These are phyloP conservation scores for Cytospora piceae DNA, from an alignment of 2,329 filamentous ascomycete species.

Conservation along the genomic window DNA sequence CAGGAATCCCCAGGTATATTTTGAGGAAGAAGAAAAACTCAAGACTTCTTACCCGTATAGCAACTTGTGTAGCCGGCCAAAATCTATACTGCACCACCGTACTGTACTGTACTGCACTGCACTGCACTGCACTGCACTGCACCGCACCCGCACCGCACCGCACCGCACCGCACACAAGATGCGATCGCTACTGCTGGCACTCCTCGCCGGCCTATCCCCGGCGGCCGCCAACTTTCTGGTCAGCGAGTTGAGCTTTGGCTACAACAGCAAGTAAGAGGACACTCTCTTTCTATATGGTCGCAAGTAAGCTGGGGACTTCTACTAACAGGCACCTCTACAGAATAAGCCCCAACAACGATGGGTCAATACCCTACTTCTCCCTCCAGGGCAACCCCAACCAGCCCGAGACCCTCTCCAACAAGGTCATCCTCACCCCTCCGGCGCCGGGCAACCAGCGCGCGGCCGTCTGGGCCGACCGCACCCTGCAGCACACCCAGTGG, in stretches of 20 bases:
- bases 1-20: not conserved
- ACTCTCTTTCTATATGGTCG: not conserved
- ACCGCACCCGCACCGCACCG: too few species aligned
- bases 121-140: too few species aligned
- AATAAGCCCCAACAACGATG: constrained; percentile 65
- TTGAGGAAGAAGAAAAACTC: not conserved
- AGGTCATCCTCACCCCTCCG: constrained; percentile 87
- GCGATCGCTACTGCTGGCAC: constrained; percentile 42
- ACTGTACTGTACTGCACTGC: not conserved
- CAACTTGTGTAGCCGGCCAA: not conserved
- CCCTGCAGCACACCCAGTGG: constrained; percentile 72
- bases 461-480: constrained; percentile 75
- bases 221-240: constrained; percentile 68
- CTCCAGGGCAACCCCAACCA: constrained; percentile 57
- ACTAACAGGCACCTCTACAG: constrained; percentile 42
- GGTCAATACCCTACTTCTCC: constrained; percentile 57
- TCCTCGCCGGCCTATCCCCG: constrained; percentile 53
- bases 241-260: constrained; percentile 78
- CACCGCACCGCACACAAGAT: constrained; percentile 41
- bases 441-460: constrained; percentile 84
- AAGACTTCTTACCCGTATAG: not conserved
- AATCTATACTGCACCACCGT: not conserved
- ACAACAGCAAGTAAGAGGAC: constrained; percentile 59
- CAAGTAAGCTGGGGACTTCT: not conserved
- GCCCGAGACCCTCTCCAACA: constrained; percentile 79